Percentiles rank a stretch among this genome's conserved stretches.
These are phyloP conservation scores for Lojkania enalia DNA, from an alignment of 2,329 filamentous ascomycete genomes.

Conservation along the genomic window DNA sequence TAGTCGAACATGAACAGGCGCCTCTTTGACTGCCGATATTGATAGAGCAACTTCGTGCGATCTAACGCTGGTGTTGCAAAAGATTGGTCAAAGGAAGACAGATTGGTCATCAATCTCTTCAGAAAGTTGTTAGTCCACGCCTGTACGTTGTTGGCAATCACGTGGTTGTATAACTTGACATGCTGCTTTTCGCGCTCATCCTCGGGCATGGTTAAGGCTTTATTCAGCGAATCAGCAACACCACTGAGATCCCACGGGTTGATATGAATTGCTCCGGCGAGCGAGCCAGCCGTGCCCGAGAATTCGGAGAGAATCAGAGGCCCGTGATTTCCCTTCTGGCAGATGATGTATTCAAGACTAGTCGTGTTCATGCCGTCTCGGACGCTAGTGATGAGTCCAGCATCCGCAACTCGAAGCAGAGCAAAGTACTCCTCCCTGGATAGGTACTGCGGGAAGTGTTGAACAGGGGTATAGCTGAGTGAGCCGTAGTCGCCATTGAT, in stretches of 20 bases:
- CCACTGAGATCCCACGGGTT: conserved; percentile 92
- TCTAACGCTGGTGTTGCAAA: conserved; percentile 83
- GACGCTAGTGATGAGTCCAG: conserved; percentile 92
- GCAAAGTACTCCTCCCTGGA: conserved; percentile 91
- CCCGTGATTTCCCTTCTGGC: conserved; percentile 82
- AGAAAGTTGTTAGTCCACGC: conserved; percentile 82
- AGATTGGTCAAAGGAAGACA: conserved; percentile 74
- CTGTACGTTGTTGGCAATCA: conserved; percentile 83
- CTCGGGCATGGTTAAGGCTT: conserved; percentile 74
- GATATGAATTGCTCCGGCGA: conserved; percentile 88
- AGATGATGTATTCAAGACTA: conserved; percentile 90
- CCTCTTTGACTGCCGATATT: conserved; percentile 74
- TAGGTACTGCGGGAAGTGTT: conserved; percentile 93
- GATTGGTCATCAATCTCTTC: conserved; percentile 75
- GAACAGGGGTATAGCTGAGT: conserved; percentile 84
- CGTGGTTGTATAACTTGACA: conserved; percentile 75
- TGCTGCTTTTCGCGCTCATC: conserved; percentile 71
- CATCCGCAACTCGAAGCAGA: conserved; percentile 84
- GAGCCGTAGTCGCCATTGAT: conserved; percentile 93
- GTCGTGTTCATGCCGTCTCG: conserved; percentile 98
- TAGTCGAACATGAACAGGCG: conserved; percentile 99
- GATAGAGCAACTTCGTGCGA: conserved; percentile 68
- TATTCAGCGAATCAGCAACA: conserved; percentile 81
- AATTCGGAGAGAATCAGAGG: conserved; percentile 95
- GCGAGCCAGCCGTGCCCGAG: conserved; percentile 85